These are phyloP conservation scores for Rhizopogon vinicolor DNA, from an alignment of 768 basidiomycete species.

Conservation along the genomic window DNA sequence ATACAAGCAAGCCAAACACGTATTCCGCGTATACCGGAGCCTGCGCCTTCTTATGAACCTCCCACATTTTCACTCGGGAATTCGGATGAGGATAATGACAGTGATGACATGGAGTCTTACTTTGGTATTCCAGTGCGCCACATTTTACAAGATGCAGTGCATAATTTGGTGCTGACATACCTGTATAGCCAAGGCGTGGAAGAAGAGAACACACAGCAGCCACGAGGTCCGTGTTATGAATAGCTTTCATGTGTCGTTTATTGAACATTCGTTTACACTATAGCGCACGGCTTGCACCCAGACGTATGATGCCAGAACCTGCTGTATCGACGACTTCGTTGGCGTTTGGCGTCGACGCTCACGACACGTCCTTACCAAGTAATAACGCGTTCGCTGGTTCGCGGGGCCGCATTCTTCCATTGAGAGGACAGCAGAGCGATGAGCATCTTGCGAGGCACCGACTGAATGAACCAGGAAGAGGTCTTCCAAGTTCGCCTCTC, in stretches of 20 bases:
- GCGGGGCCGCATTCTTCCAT: not conserved
- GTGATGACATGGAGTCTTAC: constrained; percentile 1
- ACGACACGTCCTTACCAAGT: not conserved
- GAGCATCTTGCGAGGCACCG: not conserved
- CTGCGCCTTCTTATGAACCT: not conserved
- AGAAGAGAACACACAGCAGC: not conserved
- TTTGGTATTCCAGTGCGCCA: not conserved
- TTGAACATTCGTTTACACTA: not conserved
- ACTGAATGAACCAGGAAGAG: not conserved
- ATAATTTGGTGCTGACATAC: not conserved
- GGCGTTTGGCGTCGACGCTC: not conserved
- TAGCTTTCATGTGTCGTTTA: not conserved
- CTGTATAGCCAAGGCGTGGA: constrained; percentile 1
- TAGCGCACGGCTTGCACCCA: not conserved
- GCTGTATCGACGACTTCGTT: not conserved
- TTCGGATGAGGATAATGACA: constrained; percentile 1
- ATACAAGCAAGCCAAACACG: constrained; percentile 15
- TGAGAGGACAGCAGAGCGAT: not conserved
- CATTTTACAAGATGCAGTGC: not conserved
- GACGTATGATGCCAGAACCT: not conserved
- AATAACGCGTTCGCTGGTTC: not conserved
- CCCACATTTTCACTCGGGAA: not conserved
- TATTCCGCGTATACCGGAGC: not conserved
- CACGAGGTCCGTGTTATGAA: not conserved
- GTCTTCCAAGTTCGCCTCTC: not conserved